Evolutionary conservation across 768 basidiomycete species (phyloP), one percentile per base, ranked within the genome.

Genomic region (Rhodotorula diobovata): DNA sequence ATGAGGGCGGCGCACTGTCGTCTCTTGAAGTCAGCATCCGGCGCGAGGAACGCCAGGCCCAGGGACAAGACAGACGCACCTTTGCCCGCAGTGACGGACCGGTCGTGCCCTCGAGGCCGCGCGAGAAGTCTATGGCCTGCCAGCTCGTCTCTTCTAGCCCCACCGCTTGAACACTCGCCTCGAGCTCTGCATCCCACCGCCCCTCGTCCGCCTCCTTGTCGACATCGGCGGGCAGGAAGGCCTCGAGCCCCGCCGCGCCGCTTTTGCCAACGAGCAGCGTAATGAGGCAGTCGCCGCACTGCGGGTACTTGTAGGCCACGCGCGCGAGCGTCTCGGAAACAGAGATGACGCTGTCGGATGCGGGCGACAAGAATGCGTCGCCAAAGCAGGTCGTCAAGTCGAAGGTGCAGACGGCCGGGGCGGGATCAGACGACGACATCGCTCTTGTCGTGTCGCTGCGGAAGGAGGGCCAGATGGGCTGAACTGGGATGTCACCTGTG

Each of bases 281-380:
- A 43, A 83, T 78, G 14, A 81, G 41, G 64, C 81, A 82, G 61
- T 83, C 82, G n/a, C 83, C 83, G 73, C 82, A 83, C 15, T 57
- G 35, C 21, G 77, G 45, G 16, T 71, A 63, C 21, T 77, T 76
- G 71, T 81, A 82, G 0, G 82, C 80, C 39, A 82, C 77, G 57
- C 79, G 76, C 63, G 73, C 80, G 76, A 83, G 80, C 32, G 80
- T 65, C 8, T 76, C 79, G 23, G 72, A 76, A 12, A 81, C 80
- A 60, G 4, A 65, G 46, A 15, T 51, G 30, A 23, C 14, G 30
- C 18, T 6, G 12, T 16, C 20, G 8, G 66, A 57, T 1, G 75
- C 62, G 34, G 63, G 67, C 21, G 68, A 50, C 48, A 73, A 39
- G 50, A 76, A 76, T 14, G 18, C 60, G 23, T 37, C n/a, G 3